phyloP scores from a whole-genome alignment of 2,329 filamentous ascomycete species.

The Sordariomycetes sp. region DNA sequence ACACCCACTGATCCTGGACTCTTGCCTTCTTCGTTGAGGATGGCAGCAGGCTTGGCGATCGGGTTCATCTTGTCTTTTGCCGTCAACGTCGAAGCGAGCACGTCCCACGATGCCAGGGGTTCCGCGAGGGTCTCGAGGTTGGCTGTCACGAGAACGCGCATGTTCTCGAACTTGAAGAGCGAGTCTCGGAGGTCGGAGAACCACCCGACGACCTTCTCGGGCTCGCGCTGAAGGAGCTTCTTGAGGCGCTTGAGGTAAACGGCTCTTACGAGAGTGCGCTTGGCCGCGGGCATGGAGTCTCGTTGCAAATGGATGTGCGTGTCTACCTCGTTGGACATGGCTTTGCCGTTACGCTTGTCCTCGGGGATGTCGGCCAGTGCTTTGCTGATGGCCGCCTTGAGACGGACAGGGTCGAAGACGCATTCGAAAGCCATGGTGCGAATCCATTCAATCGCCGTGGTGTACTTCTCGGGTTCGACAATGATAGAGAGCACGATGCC shows the following conservation, averaged over 20 bases:
- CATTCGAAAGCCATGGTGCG: conserved; percentile 80
- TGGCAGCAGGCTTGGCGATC: conserved; percentile 58
- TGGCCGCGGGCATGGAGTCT: conserved; percentile 67
- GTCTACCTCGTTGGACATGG: conserved; percentile 56
- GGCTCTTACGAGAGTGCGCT: conserved; percentile 75
- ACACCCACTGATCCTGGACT: conserved; percentile 65
- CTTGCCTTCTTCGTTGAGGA: conserved; percentile 68
- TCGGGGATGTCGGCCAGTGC: conserved; percentile 88
- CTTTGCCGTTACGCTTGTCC: conserved; percentile 74
- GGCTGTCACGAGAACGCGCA: conserved; percentile 76
- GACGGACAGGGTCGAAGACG: conserved; percentile 66
- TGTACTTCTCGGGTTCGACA: conserved; percentile 82
- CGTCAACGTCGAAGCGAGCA: conserved; percentile 29
- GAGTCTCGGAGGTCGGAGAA: conserved; percentile 68
- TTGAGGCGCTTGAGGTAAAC: conserved; percentile 81
- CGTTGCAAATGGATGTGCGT: conserved; percentile 73
- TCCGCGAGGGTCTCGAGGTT: conserved; percentile 65
- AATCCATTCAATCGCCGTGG: conserved; percentile 73
- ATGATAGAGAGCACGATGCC: conserved; percentile 75
- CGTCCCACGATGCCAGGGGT: conserved; percentile 73
- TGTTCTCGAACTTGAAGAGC: conserved; percentile 76
- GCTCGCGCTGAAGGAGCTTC: conserved; percentile 68
- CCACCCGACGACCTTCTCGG: conserved; percentile 64
- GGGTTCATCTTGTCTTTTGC: conserved; percentile 46
- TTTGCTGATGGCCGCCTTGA: conserved; percentile 62